Conservation (phyloP, 441 rosid species). For the Eruca vesicaria region DNA sequence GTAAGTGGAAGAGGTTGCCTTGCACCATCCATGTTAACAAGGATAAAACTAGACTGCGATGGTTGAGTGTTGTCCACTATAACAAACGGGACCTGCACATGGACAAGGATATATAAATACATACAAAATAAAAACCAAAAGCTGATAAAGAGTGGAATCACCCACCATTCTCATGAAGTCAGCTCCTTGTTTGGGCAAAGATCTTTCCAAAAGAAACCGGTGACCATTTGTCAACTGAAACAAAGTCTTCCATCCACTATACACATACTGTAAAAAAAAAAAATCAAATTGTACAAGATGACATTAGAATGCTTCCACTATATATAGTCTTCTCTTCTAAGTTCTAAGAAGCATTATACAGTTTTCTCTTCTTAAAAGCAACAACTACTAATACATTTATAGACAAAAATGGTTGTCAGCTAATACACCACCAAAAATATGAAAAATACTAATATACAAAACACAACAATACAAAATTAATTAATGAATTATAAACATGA, state of each 20-base stretch:
- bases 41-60: conserved; percentile 48
- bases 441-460: too few species aligned
- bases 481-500: too few species aligned
- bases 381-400: background rate
- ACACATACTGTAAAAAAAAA: conserved; percentile 53
- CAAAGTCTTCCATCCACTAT: conserved; percentile 88
- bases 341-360: background rate
- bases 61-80: conserved; percentile 58
- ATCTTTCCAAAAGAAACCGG: conserved; percentile 63
- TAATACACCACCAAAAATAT: too few species aligned
- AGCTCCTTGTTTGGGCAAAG: conserved; percentile 66
- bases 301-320: background rate
- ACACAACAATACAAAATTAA: too few species aligned
- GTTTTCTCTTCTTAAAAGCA: background rate
- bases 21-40: conserved; percentile 76
- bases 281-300: background rate
- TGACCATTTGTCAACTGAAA: conserved; percentile 69
- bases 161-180: conserved; percentile 58
- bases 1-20: conserved; percentile 72
- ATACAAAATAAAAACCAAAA: conserved; percentile 6
- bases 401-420: background rate
- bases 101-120: background rate
- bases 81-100: conserved; percentile 74
- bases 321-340: background rate
- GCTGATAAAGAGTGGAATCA: conserved; percentile 3